Evolutionary conservation across 2,329 filamentous ascomycete species (phyloP), one percentile per base, ranked within the genome.

Genomic region (Colletotrichum spinosum): DNA sequence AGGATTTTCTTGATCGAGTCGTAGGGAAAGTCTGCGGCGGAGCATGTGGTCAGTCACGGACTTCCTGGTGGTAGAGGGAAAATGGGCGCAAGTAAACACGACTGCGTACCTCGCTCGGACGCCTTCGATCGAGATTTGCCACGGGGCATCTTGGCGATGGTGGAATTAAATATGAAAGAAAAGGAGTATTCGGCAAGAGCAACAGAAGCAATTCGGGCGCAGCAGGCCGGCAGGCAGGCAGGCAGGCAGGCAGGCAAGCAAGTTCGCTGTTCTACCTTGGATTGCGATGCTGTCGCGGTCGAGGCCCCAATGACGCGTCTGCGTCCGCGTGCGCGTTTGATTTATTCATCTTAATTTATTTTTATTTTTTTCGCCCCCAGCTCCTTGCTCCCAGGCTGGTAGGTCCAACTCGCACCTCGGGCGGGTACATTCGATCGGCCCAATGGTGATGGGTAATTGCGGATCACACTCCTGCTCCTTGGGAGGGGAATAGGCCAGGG

Each of bases 1-100:
- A 57, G 15, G 9, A 65, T 57, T 34, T 65, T 65, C 11, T 53
- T 65, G 25, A 65, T 62, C 11, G 58, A 35, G 11, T 53, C 62
- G 53, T 65, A 65, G 8, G 52, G 58, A 6, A 65, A 42, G 38
- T 65, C 62, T 65, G 48, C 6, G 13, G 6, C 8, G 13, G 6
- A 8, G 7, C 33, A n/a, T 33, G n/a, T 37, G 2, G 15, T 17
- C 17, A 49, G 25, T n/a, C 17, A 11, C 6, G 48, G 46, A 6
- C 3, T 34, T 53, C 3, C 17, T 41, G 25, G 39, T 34, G 41
- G 10, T 12, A 6, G 39, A 7, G 8, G 10, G 39, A 11, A 4
- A 9, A 13, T 13, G 17, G 15, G 15, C 3, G 33, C 11, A 38
- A 25, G 25, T 25, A 1, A 25, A 25, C 3, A 25, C 25, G 25